Base-by-base conservation (phyloP, 768 basidiomycete species). In the Chlorophyllum brunneum region DNA sequence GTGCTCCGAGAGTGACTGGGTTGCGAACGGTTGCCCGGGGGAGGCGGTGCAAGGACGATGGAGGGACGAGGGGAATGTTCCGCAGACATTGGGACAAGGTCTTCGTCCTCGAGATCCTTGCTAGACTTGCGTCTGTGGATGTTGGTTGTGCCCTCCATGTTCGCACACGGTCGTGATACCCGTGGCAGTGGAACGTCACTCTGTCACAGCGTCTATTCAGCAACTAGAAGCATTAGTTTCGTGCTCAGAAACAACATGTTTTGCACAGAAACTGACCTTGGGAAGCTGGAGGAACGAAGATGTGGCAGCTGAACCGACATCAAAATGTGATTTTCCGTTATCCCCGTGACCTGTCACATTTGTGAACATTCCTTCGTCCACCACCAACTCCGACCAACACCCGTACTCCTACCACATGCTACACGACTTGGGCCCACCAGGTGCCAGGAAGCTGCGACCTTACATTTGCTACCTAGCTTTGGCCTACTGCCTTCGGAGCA, bases 1-100 rank as follows among this genome's bases (percentile, higher is more conserved):
- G 61, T 56, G 47, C 62, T 67, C 15, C 65, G 56, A 5, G 61
- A 56, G 46, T 64, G 65, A 15, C 40, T 37, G 24, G 49, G 46
- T 5, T 56, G 55, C 6, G 33, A 20, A 23, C 39, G 49, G 23
- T 56, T 44, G 23, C 43, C 43, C 22, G 56, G 53, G 39, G 61
- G 54, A 18, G 50, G 30, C 16, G 45, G 55, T 3, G 55, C 31
- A 6, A 47, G 42, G 23, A 48, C 10, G 18, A 51, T 18, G 4
- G 55, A 15, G n/a, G 29, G 15, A 3, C 18, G 23, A 36, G 38
- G 16, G 18, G 20, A 16, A 29, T 27, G 33, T 34, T 36, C 45
- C 16, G 23, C 7, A 6, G 50, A 39, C 26, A 34, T 16, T 29
- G 55, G 29, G n/a, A 55, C 9, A 16, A 45, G 4, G 18, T 45